Conservation (phyloP, 805 yeast species). For the Candida morakotiae region DNA sequence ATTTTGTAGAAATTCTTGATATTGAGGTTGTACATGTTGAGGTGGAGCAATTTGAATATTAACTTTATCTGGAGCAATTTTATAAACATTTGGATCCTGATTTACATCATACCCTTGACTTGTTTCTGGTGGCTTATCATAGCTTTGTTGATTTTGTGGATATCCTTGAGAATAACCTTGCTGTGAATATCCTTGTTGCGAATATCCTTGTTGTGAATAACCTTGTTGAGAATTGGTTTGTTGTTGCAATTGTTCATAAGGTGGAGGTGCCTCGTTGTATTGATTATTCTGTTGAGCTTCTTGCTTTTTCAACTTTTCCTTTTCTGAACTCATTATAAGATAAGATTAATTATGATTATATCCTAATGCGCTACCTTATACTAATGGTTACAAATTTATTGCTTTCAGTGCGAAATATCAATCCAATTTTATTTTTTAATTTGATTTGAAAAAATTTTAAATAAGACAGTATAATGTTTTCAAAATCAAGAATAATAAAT, state of each 20-base stretch:
- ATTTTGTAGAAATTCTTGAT: slow-evolving; percentile 26
- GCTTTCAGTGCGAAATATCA: too few species aligned
- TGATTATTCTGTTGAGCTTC: slow-evolving; percentile 5
- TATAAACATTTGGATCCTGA: slow-evolving; percentile 23
- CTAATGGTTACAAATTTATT: too few species aligned
- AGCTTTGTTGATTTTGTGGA: slow-evolving; percentile 2
- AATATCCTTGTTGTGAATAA: slow-evolving; percentile 3
- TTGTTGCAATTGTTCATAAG: slow-evolving; percentile 6
- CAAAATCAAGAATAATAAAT: neutral
- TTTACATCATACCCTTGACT: slow-evolving; percentile 15
- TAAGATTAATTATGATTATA: neutral
- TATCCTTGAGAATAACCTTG: slow-evolving; percentile 4
- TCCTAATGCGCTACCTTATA: too few species aligned
- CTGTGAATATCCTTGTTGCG: slow-evolving; percentile 4
- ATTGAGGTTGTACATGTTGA: slow-evolving; percentile 33
- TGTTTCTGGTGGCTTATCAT: slow-evolving; percentile 5
- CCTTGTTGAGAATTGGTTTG: slow-evolving; percentile 5
- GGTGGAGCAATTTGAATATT: slow-evolving; percentile 36
- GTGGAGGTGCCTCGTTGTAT: slow-evolving; percentile 10
- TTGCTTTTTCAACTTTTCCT: slow-evolving; percentile 7
- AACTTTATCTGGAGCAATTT: slow-evolving; percentile 28
- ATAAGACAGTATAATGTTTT: neutral
- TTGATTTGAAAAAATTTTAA: slow-evolving; percentile 4
- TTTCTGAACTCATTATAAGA: slow-evolving; percentile 6
- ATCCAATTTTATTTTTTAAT: too few species aligned